Evolutionary conservation across 768 basidiomycete species (phyloP).

Genomic region (Xanthoconium purpureum): DNA sequence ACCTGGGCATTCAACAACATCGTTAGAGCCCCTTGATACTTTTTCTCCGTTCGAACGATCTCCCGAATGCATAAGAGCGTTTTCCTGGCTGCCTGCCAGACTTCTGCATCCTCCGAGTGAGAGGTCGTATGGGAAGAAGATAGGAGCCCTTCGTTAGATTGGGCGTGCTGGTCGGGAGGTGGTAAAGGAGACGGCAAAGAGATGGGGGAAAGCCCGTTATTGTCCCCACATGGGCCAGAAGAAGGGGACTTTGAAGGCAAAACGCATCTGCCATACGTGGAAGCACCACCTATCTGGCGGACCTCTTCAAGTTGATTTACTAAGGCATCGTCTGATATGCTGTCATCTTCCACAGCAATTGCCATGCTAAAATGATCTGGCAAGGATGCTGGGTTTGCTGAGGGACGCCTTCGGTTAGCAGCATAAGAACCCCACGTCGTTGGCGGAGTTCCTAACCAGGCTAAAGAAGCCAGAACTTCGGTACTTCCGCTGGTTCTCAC

Average conservation of each 20-base stretch:
- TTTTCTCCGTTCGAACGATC: slow-evolving; percentile 46
- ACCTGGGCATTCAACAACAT: slow-evolving; percentile 38
- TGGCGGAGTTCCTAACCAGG: slow-evolving; percentile 27
- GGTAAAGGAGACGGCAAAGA: not conserved
- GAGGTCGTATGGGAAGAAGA: slow-evolving; percentile 1
- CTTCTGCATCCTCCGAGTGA: slow-evolving; percentile 22
- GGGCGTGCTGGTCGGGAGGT: not conserved
- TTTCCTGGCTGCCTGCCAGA: slow-evolving; percentile 39
- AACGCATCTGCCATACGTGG: not conserved
- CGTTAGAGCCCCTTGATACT: slow-evolving; percentile 38
- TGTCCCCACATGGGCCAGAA: not conserved
- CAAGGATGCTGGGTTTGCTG: not conserved
- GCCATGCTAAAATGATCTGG: slow-evolving; percentile 31
- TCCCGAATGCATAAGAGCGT: slow-evolving; percentile 47
- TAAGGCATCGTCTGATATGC: slow-evolving; percentile 48
- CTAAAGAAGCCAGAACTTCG: slow-evolving; percentile 32
- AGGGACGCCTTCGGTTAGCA: not conserved
- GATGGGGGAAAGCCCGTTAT: not conserved
- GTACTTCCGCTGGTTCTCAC: slow-evolving; percentile 18
- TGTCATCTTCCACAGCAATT: slow-evolving; percentile 49
- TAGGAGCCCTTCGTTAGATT: not conserved
- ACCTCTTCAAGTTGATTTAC: slow-evolving; percentile 48
- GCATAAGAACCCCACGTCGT: not conserved
- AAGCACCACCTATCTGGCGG: slow-evolving; percentile 22
- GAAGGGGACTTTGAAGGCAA: not conserved